Conservation (phyloP, 2,329 filamentous ascomycete species). For the Seiridium cupressi region DNA sequence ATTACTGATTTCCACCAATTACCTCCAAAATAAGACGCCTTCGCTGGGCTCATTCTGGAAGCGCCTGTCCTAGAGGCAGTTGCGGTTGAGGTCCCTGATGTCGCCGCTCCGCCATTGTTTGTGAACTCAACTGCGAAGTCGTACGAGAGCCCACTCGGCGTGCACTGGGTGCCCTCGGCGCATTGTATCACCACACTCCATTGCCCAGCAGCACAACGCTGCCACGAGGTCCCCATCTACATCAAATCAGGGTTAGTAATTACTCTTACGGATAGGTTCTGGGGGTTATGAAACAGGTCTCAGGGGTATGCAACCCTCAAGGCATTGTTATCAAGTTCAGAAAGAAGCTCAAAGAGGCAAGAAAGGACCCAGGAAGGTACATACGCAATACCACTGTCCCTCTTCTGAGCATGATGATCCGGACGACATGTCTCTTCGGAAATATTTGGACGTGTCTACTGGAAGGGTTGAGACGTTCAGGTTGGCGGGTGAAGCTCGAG, state of each 20-base stretch:
- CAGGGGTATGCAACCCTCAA: no score
- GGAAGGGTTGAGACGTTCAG: no score
- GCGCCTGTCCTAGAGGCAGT: neutral
- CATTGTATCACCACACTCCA: conserved; percentile 45
- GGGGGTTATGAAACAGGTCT: no score
- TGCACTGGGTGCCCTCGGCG: conserved; percentile 44
- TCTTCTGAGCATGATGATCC: neutral
- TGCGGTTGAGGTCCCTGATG: neutral
- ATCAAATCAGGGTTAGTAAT: no score
- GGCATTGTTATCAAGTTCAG: no score
- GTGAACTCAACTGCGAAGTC: conserved; percentile 2
- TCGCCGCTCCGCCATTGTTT: neutral
- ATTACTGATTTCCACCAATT: neutral
- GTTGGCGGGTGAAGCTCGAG: no score
- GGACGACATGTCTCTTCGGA: neutral
- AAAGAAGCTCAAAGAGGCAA: no score
- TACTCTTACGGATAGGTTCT: no score
- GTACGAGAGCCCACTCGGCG: conserved; percentile 35
- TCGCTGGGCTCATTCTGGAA: neutral
- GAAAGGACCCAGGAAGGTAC: no score
- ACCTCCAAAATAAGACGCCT: neutral
- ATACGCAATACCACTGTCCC: neutral
- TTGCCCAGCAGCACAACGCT: conserved; percentile 45
- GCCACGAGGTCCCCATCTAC: conserved; percentile 41
- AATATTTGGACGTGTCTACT: neutral